Conservation (phyloP, 306 rosid species). For the Malus sieversii region DNA sequence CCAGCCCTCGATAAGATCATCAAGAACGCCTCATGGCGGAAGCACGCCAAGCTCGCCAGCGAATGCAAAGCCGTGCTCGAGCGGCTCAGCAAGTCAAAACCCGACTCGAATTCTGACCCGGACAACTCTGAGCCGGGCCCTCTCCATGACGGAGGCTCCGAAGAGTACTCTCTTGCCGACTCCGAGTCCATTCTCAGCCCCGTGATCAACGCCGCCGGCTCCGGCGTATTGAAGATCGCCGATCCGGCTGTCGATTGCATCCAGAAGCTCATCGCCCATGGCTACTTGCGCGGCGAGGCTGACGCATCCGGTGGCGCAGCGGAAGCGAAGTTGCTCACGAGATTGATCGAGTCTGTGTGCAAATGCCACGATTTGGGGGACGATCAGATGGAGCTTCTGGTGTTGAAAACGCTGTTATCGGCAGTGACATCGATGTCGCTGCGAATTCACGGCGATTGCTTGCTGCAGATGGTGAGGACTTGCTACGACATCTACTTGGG, state of each 20-base stretch:
- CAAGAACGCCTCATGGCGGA: slow-evolving; percentile 93
- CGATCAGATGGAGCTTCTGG: slow-evolving; percentile 70
- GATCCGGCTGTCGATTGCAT: slow-evolving; percentile 96
- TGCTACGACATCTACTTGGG: slow-evolving; percentile 86
- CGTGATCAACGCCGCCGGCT: slow-evolving; percentile 68
- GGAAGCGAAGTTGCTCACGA: slow-evolving; percentile 73
- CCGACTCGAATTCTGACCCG: slow-evolving; percentile 36
- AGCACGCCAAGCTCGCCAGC: slow-evolving; percentile 80
- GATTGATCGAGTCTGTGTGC: slow-evolving; percentile 80
- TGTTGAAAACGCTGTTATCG: slow-evolving; percentile 75
- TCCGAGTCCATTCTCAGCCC: slow-evolving; percentile 80
- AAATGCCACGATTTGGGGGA: slow-evolving; percentile 85
- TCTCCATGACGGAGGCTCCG: slow-evolving; percentile 78
- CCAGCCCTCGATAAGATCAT: slow-evolving; percentile 90
- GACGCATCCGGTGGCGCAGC: slow-evolving; percentile 46
- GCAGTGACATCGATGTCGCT: slow-evolving; percentile 92
- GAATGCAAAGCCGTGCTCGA: slow-evolving; percentile 92
- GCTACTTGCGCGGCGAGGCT: slow-evolving; percentile 88
- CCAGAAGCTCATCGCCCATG: slow-evolving; percentile 84
- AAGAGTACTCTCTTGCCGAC: slow-evolving; percentile 64
- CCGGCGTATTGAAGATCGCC: slow-evolving; percentile 77
- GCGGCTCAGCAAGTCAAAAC: slow-evolving; percentile 28
- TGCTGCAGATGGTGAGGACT: slow-evolving; percentile 82
- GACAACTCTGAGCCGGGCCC: slow-evolving; percentile 64
- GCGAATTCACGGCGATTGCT: slow-evolving; percentile 88